Evolutionary conservation across 2,329 filamentous ascomycete species (phyloP), one percentile per base, ranked within the genome.

Genomic region (Sclerotinia sclerotiorum): DNA sequence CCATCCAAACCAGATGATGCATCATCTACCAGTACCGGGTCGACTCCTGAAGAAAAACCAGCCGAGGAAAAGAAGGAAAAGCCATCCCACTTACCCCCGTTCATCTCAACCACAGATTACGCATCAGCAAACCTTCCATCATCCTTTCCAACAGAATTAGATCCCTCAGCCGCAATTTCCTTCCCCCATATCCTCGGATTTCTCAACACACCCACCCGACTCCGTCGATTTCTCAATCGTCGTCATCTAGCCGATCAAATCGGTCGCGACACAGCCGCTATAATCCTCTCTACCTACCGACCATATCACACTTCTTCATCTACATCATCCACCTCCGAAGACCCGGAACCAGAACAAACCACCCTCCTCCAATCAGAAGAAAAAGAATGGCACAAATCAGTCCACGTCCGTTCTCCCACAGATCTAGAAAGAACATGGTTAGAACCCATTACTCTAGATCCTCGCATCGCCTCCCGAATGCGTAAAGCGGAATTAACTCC

Each of bases 151-250:
- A 76, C 82, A 71, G 86, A 89, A 69, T 87, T 99, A 76, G 86
- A 89, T 49, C 93, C 93, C 55, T 88, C 90, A 7, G 83, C 85
- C 32, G 84, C 90, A 19, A 85, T 99, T 69, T 83, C 87, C 54
- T 91, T 97, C 79, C 94, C 94, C 0, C 94, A 98, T 78, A 86
- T 97, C 69, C 89, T 99, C 42, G 95, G 95, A 70, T 97, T 99
- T 83, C 82, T 91, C 71, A 94, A 95, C 81, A 97, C 94, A 3
- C 91, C 93, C 0, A 90, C 89, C 72, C 90, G 95, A 70, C 84
- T 98, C 70, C 91, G 90, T 76, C 91, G 95, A 72, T 99, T 94
- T 84, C 83, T 99, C 70, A 97, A 90, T 78, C 89, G 90, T 70
- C 90, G 95, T 66, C 81, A 87, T 71, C 84, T 97, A n/a, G 94